Conservation (phyloP, 2,329 filamentous ascomycete species). For the Cercospora zeina region DNA sequence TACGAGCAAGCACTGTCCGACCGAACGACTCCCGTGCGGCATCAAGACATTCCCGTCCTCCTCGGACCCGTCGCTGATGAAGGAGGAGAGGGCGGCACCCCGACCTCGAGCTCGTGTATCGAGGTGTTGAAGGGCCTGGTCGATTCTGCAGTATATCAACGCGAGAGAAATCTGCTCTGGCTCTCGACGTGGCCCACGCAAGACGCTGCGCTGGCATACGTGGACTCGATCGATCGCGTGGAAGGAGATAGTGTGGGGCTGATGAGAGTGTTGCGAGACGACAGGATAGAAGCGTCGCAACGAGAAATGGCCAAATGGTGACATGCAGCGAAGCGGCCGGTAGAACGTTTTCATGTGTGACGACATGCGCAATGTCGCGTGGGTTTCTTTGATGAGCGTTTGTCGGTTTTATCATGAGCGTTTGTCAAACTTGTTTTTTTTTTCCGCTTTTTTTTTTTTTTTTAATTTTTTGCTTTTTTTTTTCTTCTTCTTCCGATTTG, state of each 20-base stretch:
- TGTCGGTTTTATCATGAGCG: too few species aligned
- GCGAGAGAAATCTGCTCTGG: constrained; percentile 16
- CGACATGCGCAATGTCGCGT: background rate
- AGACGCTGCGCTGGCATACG: constrained; percentile 14
- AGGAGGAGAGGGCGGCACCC: background rate
- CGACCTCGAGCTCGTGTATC: constrained; percentile 1
- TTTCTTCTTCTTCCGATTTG: too few species aligned
- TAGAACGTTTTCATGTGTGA: background rate
- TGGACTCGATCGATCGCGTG: constrained; percentile 7
- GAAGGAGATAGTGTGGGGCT: constrained; percentile 13
- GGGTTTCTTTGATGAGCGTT: background rate
- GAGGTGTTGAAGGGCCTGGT: constrained; percentile 4
- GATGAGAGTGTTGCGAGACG: constrained; percentile 16
- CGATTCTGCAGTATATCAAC: constrained; percentile 16
- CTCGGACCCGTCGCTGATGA: constrained; percentile 6
- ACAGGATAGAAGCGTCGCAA: constrained; percentile 3
- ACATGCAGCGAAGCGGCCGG: background rate
- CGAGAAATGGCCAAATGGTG: constrained; percentile 7
- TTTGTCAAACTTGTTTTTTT: too few species aligned
- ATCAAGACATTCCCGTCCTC: constrained; percentile 15
- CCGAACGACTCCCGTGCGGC: constrained; percentile 1
- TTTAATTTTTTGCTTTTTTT: too few species aligned
- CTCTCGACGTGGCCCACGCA: constrained; percentile 15
- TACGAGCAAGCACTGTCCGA: constrained; percentile 17
- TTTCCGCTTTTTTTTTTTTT: too few species aligned